Evolutionary conservation across 2,329 filamentous ascomycete genomes (phyloP).

Genomic region (Trichocomaceae sp.): DNA sequence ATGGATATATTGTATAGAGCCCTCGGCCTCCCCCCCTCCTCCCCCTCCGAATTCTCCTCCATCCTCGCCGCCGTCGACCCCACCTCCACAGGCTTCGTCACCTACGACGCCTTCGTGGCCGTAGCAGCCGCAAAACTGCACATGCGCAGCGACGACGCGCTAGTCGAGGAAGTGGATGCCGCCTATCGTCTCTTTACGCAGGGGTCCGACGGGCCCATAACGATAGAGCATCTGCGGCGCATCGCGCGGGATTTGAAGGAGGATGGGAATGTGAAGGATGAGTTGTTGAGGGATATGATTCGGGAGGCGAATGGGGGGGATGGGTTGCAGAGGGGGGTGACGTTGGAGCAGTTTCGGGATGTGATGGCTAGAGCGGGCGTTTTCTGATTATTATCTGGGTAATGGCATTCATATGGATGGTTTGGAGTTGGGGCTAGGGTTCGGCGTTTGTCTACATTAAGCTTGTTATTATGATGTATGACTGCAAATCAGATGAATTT

Average conservation of each 20-base stretch:
- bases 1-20: too few relatives aligned
- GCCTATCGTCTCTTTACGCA: conserved; percentile 76
- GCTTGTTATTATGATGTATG: too few relatives aligned
- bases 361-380: conserved; percentile 81
- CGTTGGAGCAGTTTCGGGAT: conserved; percentile 71
- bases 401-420: too few relatives aligned
- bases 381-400: too few relatives aligned
- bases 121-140: conserved; percentile 84
- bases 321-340: conserved; percentile 64
- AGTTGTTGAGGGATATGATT: conserved; percentile 86
- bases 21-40: conserved; percentile 65
- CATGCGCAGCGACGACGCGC: conserved; percentile 46
- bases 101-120: conserved; percentile 75
- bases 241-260: conserved; percentile 79
- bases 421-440: too few relatives aligned
- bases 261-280: conserved; percentile 67
- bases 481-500: too few relatives aligned
- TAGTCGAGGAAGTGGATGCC: conserved; percentile 66
- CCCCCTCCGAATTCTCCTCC: conserved; percentile 61
- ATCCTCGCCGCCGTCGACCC: conserved; percentile 80
- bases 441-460: too few relatives aligned
- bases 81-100: conserved; percentile 67
- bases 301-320: conserved; percentile 82
- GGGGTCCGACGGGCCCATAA: conserved; percentile 56
- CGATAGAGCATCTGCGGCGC: conserved; percentile 66